Percentiles rank a stretch among this genome's conserved stretches.
phyloP scores from a whole-genome alignment of 164 flowering plant genomes.

The Aristolochia fimbriata region DNA sequence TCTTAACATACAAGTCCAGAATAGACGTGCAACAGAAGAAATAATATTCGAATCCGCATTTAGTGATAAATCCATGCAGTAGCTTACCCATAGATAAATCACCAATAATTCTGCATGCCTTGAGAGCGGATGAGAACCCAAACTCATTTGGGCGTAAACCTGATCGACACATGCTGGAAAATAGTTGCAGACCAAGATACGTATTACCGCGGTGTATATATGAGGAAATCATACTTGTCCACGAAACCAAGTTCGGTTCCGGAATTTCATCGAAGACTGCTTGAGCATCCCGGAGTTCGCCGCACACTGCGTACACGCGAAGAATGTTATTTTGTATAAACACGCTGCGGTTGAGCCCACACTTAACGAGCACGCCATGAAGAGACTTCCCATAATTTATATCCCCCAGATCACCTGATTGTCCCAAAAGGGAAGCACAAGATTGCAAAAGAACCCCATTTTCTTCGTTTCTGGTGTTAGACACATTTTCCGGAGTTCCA shows the following conservation, averaged over 20 bases:
- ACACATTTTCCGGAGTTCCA: too few relatives aligned
- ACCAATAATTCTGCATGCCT: constrained; percentile 17
- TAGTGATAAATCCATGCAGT: constrained; percentile 11
- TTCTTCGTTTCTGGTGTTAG: too few relatives aligned
- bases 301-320: constrained; percentile 33
- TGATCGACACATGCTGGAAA: constrained; percentile 7
- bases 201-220: constrained; percentile 28
- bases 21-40: constrained; percentile 14
- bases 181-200: constrained; percentile 10
- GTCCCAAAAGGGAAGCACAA: constrained; percentile 7
- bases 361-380: constrained; percentile 11
- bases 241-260: constrained; percentile 35
- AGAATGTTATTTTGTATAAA: constrained; percentile 19
- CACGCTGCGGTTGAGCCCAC: constrained; percentile 9
- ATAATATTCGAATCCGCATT: constrained; percentile 9
- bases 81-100: constrained; percentile 13
- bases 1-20: constrained; percentile 22
- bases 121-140: constrained; percentile 15
- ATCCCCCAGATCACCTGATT: constrained; percentile 2
- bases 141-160: constrained; percentile 16
- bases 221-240: constrained; percentile 45
- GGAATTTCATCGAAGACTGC: constrained; percentile 25
- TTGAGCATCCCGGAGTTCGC: constrained; percentile 22
- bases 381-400: constrained; percentile 5
- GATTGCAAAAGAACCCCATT: not conserved